These are phyloP conservation scores for Closterium sp. DNA, from an alignment of 139 green algal genomes.

Conservation along the genomic window DNA sequence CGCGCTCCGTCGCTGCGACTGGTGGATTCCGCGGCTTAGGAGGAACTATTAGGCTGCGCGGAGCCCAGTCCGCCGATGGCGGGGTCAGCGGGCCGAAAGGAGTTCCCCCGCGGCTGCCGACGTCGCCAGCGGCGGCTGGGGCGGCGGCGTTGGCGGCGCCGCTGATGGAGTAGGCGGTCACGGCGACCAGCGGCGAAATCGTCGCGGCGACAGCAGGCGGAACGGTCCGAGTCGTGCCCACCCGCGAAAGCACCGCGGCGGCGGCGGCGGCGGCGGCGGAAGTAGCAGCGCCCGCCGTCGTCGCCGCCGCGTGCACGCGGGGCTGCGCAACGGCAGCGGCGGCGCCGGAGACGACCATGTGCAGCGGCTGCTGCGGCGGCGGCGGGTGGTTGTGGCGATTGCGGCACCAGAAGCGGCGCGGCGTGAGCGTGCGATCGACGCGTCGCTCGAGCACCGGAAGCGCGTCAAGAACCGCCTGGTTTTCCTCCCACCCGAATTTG, in stretches of 20 bases:
- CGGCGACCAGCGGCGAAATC: background rate
- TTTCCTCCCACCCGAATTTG: background rate
- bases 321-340: background rate
- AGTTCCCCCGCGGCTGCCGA: background rate
- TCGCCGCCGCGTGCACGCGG: background rate
- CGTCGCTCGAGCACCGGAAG: background rate
- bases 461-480: background rate
- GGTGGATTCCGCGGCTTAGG: background rate
- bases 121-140: too few relatives aligned
- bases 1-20: too few relatives aligned
- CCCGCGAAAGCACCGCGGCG: background rate
- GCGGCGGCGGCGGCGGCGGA: too few relatives aligned
- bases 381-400: background rate
- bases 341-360: background rate
- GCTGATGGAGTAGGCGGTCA: background rate
- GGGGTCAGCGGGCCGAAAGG: background rate
- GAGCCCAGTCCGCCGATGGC: background rate
- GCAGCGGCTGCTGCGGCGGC: background rate
- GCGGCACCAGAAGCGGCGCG: background rate
- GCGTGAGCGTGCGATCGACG: background rate
- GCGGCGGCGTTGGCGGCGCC: too few relatives aligned
- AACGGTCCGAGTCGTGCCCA: background rate
- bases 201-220: too few relatives aligned
- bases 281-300: background rate
- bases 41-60: too few relatives aligned